Percentiles rank a stretch among this genome's conserved stretches.
phyloP scores from a whole-genome alignment of 139 green algal species.

The Chlorella sp. region DNA sequence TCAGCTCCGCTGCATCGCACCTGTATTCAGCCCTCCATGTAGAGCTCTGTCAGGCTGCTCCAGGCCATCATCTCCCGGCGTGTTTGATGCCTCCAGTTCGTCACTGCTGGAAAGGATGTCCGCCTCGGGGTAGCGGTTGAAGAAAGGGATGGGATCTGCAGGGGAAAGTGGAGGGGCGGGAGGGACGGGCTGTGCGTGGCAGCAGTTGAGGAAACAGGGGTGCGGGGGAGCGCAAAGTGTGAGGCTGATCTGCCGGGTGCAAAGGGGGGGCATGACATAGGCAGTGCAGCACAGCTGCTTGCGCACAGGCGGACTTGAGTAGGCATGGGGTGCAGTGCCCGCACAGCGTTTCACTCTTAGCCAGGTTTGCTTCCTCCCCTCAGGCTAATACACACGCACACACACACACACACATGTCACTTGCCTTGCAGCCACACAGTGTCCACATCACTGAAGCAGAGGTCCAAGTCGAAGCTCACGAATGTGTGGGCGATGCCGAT shows the following conservation, averaged over 20 bases:
- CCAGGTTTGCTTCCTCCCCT: too few relatives aligned
- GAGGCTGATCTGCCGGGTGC: too few relatives aligned
- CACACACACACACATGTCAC: too few relatives aligned
- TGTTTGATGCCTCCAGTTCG: slow-evolving; percentile 60
- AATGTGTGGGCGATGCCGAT: slow-evolving; percentile 57
- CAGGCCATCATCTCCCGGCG: slow-evolving; percentile 56
- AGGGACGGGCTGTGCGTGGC: too few relatives aligned
- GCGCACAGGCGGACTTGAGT: too few relatives aligned
- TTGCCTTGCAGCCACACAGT: slow-evolving; percentile 80
- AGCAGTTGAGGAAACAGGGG: not conserved
- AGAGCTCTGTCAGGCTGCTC: slow-evolving; percentile 69
- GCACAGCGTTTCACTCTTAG: too few relatives aligned
- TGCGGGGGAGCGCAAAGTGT: not conserved
- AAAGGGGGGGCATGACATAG: not conserved
- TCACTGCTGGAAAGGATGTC: slow-evolving; percentile 91
- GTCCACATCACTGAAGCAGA: slow-evolving; percentile 94
- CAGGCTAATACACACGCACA: too few relatives aligned
- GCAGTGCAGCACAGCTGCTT: not conserved
- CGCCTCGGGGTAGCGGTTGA: slow-evolving; percentile 65
- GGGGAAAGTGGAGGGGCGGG: not conserved
- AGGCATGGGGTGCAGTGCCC: too few relatives aligned
- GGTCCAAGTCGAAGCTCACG: slow-evolving; percentile 68
- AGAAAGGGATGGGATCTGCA: slow-evolving; percentile 68
- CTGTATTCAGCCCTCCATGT: slow-evolving; percentile 42
- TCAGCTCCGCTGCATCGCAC: not conserved